A percentile compares a stretch with the other conserved stretches of the same genome.
phyloP scores from a whole-genome alignment of 495 filamentous ascomycete species.

The Aspergillus sclerotiicarbonarius region DNA sequence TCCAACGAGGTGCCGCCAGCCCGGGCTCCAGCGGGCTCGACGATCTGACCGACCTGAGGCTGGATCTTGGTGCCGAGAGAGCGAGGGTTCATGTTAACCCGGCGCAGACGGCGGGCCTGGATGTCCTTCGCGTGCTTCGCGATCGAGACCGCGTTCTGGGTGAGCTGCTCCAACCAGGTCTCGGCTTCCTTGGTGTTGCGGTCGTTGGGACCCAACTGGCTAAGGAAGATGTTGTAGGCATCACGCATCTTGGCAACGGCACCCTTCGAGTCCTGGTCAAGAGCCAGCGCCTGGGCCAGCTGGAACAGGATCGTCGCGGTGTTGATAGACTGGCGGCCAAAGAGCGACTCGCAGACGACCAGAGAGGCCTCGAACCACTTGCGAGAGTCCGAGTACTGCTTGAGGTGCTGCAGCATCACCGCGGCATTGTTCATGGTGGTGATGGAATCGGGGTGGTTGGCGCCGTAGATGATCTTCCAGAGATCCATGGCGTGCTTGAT shows the following conservation, averaged over 20 bases:
- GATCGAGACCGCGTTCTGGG: constrained; percentile 87
- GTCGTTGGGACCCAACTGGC: constrained; percentile 78
- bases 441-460: constrained; percentile 93
- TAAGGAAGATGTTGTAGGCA: constrained; percentile 90
- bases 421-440: constrained; percentile 99
- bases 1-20: constrained; percentile 54
- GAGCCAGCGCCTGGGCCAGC: constrained; percentile 87
- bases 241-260: constrained; percentile 92
- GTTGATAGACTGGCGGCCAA: constrained; percentile 82
- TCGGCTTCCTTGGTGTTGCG: constrained; percentile 94
- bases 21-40: constrained; percentile 42
- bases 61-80: constrained; percentile 51
- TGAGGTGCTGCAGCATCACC: constrained; percentile 94
- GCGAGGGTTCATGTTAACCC: constrained; percentile 56
- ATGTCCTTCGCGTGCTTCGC: constrained; percentile 88
- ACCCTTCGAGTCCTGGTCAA: constrained; percentile 87
- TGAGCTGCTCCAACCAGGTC: constrained; percentile 94
- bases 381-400: constrained; percentile 87
- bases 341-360: constrained; percentile 78
- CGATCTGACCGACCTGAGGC: constrained; percentile 54
- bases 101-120: constrained; percentile 65
- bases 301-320: constrained; percentile 97
- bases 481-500: constrained; percentile 90
- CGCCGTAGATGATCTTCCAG: constrained; percentile 95
- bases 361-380: constrained; percentile 96